Evolutionary conservation across 176 grass and related monocot genomes (phyloP).

Genomic region (Eragrostis nindensis): DNA sequence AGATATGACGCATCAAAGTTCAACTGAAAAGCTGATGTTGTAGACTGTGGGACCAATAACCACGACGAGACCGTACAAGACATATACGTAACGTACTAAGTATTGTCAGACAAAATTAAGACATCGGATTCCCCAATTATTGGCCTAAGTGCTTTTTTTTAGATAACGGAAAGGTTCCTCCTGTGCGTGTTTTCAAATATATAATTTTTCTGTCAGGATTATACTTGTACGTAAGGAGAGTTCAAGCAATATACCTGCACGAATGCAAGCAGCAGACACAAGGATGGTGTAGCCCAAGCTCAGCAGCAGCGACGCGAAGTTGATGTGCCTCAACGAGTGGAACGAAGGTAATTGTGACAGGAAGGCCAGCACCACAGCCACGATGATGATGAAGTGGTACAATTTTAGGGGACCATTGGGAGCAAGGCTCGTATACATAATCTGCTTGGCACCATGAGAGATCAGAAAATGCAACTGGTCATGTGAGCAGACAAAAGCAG

Average conservation of each 20-base stretch:
- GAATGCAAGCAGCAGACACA: constrained; percentile 72
- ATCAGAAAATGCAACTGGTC: constrained; percentile 21
- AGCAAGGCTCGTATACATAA: constrained; percentile 81
- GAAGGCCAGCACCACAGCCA: constrained; percentile 70
- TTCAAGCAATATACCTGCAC: constrained; percentile 62
- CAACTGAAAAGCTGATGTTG: neutral
- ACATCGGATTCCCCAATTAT: constrained; percentile 40
- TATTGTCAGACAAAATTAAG: neutral
- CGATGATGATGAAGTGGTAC: constrained; percentile 94
- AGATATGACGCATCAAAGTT: constrained; percentile 25
- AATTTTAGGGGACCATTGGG: constrained; percentile 78
- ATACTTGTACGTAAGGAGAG: constrained; percentile 21
- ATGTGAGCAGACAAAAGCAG: constrained; percentile 29
- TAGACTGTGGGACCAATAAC: neutral
- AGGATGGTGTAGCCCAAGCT: constrained; percentile 81
- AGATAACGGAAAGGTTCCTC: neutral
- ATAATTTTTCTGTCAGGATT: constrained; percentile 22
- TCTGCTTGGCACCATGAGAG: constrained; percentile 51
- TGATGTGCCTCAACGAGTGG: constrained; percentile 92
- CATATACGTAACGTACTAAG: neutral
- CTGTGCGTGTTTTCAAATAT: constrained; percentile 18
- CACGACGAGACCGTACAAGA: neutral
- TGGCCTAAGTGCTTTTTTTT: constrained; percentile 21
- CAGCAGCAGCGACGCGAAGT: constrained; percentile 79
- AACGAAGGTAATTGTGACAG: constrained; percentile 95